phyloP scores from a whole-genome alignment of 768 basidiomycete species.

The Cyathus striatus region DNA sequence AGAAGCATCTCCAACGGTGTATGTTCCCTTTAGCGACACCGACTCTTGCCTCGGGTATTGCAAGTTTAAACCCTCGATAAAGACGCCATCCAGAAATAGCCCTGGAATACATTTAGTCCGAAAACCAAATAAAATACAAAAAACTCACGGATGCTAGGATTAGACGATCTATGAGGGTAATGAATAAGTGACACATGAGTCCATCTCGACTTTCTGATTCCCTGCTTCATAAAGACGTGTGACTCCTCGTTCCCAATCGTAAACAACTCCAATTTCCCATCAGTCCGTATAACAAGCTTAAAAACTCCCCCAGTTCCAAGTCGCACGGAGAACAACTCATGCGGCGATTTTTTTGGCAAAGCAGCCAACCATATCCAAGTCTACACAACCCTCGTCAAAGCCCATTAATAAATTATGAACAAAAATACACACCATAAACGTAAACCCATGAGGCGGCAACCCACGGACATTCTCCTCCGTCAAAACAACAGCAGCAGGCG shows the following conservation, averaged over 20 bases:
- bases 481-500: conserved; percentile 44
- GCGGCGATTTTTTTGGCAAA: conserved; percentile 24
- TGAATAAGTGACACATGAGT: conserved; percentile 67
- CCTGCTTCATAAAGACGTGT: conserved; percentile 37
- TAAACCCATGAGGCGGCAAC: conserved; percentile 60
- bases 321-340: conserved; percentile 32
- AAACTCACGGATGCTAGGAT: conserved; percentile 56
- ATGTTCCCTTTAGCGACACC: conserved; percentile 28
- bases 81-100: conserved; percentile 68
- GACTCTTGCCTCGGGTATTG: conserved; percentile 53
- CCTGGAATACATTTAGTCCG: conserved; percentile 33
- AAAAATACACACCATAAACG: conserved; percentile 53
- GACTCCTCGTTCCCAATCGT: conserved; percentile 33
- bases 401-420: neutral
- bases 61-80: conserved; percentile 60
- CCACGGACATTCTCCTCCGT: conserved; percentile 43
- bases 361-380: conserved; percentile 46
- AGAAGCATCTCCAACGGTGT: conserved; percentile 53
- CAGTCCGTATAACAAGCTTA: conserved; percentile 41
- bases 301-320: conserved; percentile 25
- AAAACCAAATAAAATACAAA: neutral
- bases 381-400: conserved; percentile 17
- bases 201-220: conserved; percentile 58
- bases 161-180: conserved; percentile 49
- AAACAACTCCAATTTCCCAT: conserved; percentile 52